phyloP scores from a whole-genome alignment of 2,329 filamentous ascomycete species.

The Neodidymelliopsis sp. region DNA sequence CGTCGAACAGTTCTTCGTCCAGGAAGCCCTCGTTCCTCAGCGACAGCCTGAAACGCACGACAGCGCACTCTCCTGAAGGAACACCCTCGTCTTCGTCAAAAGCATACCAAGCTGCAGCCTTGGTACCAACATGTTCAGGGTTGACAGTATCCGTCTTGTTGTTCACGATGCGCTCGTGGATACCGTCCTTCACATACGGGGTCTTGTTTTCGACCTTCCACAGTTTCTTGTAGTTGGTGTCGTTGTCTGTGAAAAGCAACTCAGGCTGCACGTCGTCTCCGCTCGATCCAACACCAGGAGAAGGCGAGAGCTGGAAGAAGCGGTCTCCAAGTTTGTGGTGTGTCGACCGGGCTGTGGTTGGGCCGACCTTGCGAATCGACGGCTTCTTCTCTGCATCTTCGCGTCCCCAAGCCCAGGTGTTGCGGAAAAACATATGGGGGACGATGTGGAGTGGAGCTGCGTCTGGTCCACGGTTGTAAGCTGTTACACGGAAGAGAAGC shows the following conservation, averaged over 20 bases:
- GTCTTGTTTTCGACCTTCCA: constrained; percentile 79
- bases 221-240: constrained; percentile 82
- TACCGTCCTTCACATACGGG: constrained; percentile 92
- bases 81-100: constrained; percentile 92
- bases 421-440: constrained; percentile 95
- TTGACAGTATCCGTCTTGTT: constrained; percentile 83
- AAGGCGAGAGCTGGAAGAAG: constrained; percentile 86
- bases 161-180: constrained; percentile 86
- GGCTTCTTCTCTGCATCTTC: constrained; percentile 81
- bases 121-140: constrained; percentile 80
- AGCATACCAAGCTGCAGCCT: constrained; percentile 88
- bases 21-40: constrained; percentile 78
- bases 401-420: constrained; percentile 95
- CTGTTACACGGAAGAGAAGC: constrained; percentile 90
- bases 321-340: constrained; percentile 83
- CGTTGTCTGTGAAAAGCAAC: constrained; percentile 93
- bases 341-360: constrained; percentile 75
- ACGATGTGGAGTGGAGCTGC: constrained; percentile 91
- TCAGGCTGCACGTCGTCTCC: constrained; percentile 85
- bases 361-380: constrained; percentile 70
- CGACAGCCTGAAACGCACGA: constrained; percentile 90
- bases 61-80: constrained; percentile 88
- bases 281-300: constrained; percentile 79
- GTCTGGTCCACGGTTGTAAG: constrained; percentile 93
- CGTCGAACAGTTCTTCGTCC: constrained; percentile 91